Conservation (phyloP, 495 filamentous ascomycete species). For the Tuber indicum region DNA sequence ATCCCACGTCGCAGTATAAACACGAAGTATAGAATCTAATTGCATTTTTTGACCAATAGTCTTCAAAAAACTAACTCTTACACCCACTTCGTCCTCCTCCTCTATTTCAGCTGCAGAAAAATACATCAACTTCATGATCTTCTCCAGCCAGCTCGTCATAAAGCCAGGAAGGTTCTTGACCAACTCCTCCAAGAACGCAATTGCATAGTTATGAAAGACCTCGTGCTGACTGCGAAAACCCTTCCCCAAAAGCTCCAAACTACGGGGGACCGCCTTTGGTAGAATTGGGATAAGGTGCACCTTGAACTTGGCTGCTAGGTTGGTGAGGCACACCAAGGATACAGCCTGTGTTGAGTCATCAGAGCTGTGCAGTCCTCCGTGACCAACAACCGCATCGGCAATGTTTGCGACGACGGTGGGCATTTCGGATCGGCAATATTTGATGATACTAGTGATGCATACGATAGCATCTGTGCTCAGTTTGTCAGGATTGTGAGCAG, state of each 20-base stretch:
- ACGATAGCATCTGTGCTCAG: conserved; percentile 74
- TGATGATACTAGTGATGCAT: conserved; percentile 87
- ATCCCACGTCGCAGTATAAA: conserved; percentile 13
- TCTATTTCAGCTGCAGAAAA: conserved; percentile 46
- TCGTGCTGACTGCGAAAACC: conserved; percentile 53
- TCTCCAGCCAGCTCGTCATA: conserved; percentile 66
- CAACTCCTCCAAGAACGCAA: conserved; percentile 68
- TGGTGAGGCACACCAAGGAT: conserved; percentile 80
- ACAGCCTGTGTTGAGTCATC: conserved; percentile 68
- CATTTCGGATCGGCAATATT: conserved; percentile 72
- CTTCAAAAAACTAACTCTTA: background rate
- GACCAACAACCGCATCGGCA: conserved; percentile 67
- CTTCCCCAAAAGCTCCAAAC: conserved; percentile 59
- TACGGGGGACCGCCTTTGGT: conserved; percentile 63
- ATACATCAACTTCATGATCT: conserved; percentile 53
- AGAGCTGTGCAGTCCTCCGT: conserved; percentile 63
- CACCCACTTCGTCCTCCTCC: conserved; percentile 51
- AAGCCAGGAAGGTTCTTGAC: conserved; percentile 78
- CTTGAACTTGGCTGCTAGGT: conserved; percentile 77
- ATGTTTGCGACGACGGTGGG: conserved; percentile 52
- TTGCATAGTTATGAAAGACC: conserved; percentile 69
- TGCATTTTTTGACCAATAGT: background rate
- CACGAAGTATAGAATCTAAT: background rate
- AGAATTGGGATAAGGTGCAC: conserved; percentile 77
- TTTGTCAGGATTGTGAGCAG: conserved; percentile 53